Conservation (phyloP, 768 basidiomycete genomes). For the Boletus sensibilis region DNA sequence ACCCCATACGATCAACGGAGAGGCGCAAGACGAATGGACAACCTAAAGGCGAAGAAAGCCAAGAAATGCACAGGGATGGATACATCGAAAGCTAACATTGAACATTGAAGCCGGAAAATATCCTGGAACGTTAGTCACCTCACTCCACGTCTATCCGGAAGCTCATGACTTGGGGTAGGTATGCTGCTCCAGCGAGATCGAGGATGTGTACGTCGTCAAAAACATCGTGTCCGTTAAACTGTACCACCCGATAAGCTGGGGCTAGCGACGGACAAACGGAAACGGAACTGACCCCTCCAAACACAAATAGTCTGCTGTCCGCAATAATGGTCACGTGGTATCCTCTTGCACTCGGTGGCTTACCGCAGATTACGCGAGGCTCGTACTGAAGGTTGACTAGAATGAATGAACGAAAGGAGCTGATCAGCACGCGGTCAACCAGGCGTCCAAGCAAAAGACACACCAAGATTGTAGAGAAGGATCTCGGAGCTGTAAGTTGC, state of each 20-base stretch:
- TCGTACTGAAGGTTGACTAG: conserved; percentile 86
- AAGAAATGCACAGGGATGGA: conserved; percentile 1
- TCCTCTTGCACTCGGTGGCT: conserved; percentile 69
- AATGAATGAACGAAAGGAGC: not conserved
- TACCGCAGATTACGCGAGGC: conserved; percentile 62
- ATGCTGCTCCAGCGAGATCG: conserved; percentile 84
- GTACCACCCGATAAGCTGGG: conserved; percentile 12
- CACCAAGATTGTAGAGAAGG: conserved; percentile 85
- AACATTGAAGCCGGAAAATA: not conserved
- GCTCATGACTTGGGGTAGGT: conserved; percentile 86
- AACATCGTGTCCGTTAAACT: conserved; percentile 75
- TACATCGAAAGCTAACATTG: not conserved
- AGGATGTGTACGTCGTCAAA: conserved; percentile 85
- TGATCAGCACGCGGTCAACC: not conserved
- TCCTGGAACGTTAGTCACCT: conserved; percentile 2
- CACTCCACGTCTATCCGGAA: conserved; percentile 53
- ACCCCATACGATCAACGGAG: conserved; percentile 15
- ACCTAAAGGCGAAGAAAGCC: not conserved
- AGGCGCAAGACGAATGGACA: conserved; percentile 3
- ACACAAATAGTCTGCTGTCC: conserved; percentile 81
- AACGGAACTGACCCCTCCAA: conserved; percentile 58
- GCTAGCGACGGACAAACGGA: not conserved
- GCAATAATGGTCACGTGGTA: conserved; percentile 83
- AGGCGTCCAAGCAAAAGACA: conserved; percentile 4
- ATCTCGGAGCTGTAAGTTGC: conserved; percentile 70